Base-by-base conservation (phyloP, 2,329 filamentous ascomycete genomes). In the Capronia americana region DNA sequence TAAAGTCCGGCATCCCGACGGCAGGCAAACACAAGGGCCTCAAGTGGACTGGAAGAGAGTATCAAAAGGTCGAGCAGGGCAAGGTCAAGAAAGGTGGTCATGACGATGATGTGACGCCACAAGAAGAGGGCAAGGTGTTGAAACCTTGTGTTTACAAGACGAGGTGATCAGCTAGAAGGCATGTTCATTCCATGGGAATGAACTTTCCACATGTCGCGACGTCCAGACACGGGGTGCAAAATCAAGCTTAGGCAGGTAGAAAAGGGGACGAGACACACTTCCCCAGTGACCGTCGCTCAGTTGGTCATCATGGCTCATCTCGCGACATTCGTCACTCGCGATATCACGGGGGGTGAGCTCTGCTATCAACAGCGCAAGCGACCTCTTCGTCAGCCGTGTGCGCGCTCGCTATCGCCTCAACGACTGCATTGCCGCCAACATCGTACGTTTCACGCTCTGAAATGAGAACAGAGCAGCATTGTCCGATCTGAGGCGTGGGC, bases 101-200 rank as follows among this genome's bases (percentile, higher is more conserved):
- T 24, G 81, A 83, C 7, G 83, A 82, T 62, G 82, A 84, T 20
- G 80, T 86, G 64, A 82, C 84, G 56, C 83, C 83, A 1, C 85
- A 88, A 67, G 85, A 86, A 68, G 87, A 89, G 71, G 84, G 83
- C 4, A 88, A 90, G 71, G 92, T 94, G 63, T 79, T 99, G 73
- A 98, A 98, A 83, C 95, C 95, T 20, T 98, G 95, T 81, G 88
- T 98, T 68, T 98, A 98, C 80, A 98, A 98, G 82, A 86, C 93
- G 72, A 87, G 94, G 73, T 96, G 57, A 70, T 17, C 12, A 61
- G 53, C n/a, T 7, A 20, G 17, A 55, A 34, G 38, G 17, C 5
- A n/a, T n/a, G 5, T n/a, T n/a, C 17, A 1, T 7, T 44, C 17
- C 17, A 8, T n/a, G 38, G 8, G 11, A 32, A 34, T 28, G 12